Evolutionary conservation across 2,329 filamentous ascomycete genomes (phyloP), one percentile per base, ranked within the genome.

Genomic region (Plenodomus biglobosus): DNA sequence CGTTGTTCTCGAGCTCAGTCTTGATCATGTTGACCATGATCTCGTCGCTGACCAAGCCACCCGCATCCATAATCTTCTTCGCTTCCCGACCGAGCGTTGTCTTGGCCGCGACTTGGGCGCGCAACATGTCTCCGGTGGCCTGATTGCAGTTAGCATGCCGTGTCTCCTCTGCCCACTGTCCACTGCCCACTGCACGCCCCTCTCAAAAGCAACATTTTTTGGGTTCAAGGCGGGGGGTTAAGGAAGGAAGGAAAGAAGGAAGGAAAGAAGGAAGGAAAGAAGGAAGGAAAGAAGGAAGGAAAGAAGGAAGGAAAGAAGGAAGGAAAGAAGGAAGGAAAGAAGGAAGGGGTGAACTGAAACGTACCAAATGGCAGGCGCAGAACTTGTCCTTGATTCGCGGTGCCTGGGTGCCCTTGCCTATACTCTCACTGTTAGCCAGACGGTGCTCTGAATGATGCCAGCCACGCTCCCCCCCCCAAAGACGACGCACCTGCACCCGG

Each of bases 11-110:
- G 42, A 99, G 83, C 82, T 99, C 92, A 73, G 87, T 88, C 85
- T 94, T 92, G 80, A 99, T 99, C 94, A 99, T 99, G 76, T 92
- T 91, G 75, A 99, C 89, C 84, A 99, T 92, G 72, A 99, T 99
- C 73, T 97, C 92, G 76, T 99, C 94, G 75, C 91, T 95, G 73
- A 99, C 94, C 50, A 99, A 85, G 63, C 92, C 92, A 66, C 94
- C 94, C 73, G 92, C 88, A 72, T 99, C 94, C 94, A 99, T 99
- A 76, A 99, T 99, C 85, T 97, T 97, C 86, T 99, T 99, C 61
- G 94, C 94, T 80, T 96, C 91, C 71, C 88, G 85, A 64, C 94
- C 94, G 59, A 99, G 85, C 51, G 88, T 77, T 48, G 94, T 99
- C 85, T 97, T 96, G 79, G 95, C 95, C 59, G 92, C 88, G 71